These are phyloP conservation scores for Ballota nigra DNA, from an alignment of 257 asterid species.

Conservation along the genomic window DNA sequence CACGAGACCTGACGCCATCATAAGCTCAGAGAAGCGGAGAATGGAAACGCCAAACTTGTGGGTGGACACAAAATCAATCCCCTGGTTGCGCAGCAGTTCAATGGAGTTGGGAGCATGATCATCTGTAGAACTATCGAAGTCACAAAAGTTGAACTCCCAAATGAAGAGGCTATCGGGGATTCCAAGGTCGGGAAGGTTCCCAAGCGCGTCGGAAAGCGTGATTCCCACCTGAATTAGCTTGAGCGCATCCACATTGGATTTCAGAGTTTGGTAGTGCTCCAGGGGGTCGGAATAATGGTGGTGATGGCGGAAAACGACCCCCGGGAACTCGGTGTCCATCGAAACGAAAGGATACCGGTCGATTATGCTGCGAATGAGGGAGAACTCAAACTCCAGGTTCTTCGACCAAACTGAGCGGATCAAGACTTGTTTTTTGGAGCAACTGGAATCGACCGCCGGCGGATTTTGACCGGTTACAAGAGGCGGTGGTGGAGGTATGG, in stretches of 20 bases:
- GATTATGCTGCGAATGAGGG: conserved; percentile 41
- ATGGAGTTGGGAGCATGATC: conserved; percentile 49
- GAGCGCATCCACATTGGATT: conserved; percentile 42
- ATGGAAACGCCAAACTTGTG: conserved; percentile 29
- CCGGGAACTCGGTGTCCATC: conserved; percentile 88
- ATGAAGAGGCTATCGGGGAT: conserved; percentile 25
- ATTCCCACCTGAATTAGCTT: conserved; percentile 51
- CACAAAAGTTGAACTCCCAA: conserved; percentile 61
- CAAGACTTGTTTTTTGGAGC: conserved; percentile 21
- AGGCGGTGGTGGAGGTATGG: conserved; percentile 18
- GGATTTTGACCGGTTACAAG: background rate
- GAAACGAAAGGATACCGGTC: conserved; percentile 52
- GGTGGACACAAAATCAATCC: conserved; percentile 36
- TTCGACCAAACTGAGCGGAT: conserved; percentile 64
- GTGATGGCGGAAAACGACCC: conserved; percentile 36
- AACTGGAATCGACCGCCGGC: background rate
- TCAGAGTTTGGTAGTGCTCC: conserved; percentile 38
- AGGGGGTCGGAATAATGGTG: conserved; percentile 25
- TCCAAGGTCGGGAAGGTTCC: conserved; percentile 45
- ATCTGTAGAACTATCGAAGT: conserved; percentile 40
- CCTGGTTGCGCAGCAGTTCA: conserved; percentile 46
- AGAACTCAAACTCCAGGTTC: conserved; percentile 53
- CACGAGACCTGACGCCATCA: conserved; percentile 59
- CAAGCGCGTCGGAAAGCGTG: conserved; percentile 38
- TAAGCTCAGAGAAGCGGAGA: conserved; percentile 40